Evolutionary conservation across 140 eudicot genomes (phyloP), one percentile per base, ranked within the genome.

Genomic region (Eryngium alpinum): DNA sequence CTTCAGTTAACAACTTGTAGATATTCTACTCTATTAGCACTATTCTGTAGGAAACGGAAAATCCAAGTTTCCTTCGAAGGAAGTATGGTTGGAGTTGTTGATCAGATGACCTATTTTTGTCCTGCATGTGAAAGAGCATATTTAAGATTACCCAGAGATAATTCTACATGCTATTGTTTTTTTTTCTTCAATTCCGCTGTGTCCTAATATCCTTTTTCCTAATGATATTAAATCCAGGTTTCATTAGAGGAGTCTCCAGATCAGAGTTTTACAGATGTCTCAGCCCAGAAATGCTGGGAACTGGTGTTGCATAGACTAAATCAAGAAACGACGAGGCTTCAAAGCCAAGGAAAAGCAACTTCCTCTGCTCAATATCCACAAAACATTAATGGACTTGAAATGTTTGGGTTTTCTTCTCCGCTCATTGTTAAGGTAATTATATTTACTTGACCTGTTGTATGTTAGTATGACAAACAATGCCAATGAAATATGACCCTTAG

Each of bases 321-420:
- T 81, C 89, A 87, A 85, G 93, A 86, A 85, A 86, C 88, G 5
- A n/a, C 19, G 15, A 86, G 72, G 13, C 83, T 79, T 24, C 27
- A 29, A 46, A 33, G 53, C 83, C 73, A 52, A 75, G 90, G 77
- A 43, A 74, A 66, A 69, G 87, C 80, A 27, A 28, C 82, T n/a
- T 79, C 87, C 53, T 81, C 83, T 14, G 14, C 85, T 50, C 89
- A 52, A 71, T 89, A 83, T 29, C 78, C 79, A 17, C 63, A 52
- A 38, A 82, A 82, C 83, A 78, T 90, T 72, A 81, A 84, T 21
- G 97, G 96, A 77, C 89, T 90, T 52, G 79, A 87, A 85, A 92
- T 92, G 97, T 92, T 90, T 84, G 97, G 97, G 62, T 84, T 92
- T 51, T 86, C 34, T 43, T 85, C 91, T 13, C 92, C 89, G 9